A percentile compares a stretch with the other conserved stretches of the same genome.
phyloP scores from a whole-genome alignment of 345 rosid species.

The Reutealis trisperma region DNA sequence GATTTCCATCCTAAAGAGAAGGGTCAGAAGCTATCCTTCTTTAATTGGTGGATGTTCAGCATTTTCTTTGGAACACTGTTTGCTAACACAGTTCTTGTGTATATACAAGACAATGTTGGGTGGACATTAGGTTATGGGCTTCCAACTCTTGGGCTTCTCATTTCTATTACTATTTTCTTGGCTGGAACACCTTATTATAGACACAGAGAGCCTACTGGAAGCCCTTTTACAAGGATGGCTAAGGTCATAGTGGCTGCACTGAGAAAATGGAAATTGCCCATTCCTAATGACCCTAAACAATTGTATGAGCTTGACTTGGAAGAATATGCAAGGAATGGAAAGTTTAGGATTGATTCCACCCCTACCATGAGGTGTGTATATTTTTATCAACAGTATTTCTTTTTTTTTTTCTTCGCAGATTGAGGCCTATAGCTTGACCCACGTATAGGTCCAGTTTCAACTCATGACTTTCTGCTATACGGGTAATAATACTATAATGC shows the following conservation, averaged over 20 bases:
- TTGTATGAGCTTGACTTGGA: slow-evolving; percentile 59
- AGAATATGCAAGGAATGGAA: slow-evolving; percentile 51
- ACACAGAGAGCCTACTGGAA: slow-evolving; percentile 65
- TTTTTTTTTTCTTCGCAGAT: neutral
- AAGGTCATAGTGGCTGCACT: slow-evolving; percentile 68
- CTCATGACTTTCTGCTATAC: no score
- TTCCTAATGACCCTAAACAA: slow-evolving; percentile 45
- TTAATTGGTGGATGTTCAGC: slow-evolving; percentile 99
- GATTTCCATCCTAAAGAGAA: slow-evolving; percentile 79
- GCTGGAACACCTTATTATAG: slow-evolving; percentile 74
- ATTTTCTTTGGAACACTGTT: slow-evolving; percentile 85
- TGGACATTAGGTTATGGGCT: slow-evolving; percentile 82
- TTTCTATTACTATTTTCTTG: slow-evolving; percentile 59
- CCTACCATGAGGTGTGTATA: slow-evolving; percentile 51
- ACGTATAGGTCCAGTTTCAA: no score
- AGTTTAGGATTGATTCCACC: slow-evolving; percentile 63
- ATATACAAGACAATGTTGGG: slow-evolving; percentile 87
- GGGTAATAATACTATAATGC: neutral
- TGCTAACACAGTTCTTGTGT: slow-evolving; percentile 78
- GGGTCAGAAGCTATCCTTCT: slow-evolving; percentile 74
- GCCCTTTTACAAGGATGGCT: slow-evolving; percentile 80
- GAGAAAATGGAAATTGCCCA: slow-evolving; percentile 49
- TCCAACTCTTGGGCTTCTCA: slow-evolving; percentile 65
- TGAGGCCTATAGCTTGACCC: no score
- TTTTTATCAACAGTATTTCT: neutral